phyloP scores from a whole-genome alignment of 768 basidiomycete species.

The Kwoniella sp. region DNA sequence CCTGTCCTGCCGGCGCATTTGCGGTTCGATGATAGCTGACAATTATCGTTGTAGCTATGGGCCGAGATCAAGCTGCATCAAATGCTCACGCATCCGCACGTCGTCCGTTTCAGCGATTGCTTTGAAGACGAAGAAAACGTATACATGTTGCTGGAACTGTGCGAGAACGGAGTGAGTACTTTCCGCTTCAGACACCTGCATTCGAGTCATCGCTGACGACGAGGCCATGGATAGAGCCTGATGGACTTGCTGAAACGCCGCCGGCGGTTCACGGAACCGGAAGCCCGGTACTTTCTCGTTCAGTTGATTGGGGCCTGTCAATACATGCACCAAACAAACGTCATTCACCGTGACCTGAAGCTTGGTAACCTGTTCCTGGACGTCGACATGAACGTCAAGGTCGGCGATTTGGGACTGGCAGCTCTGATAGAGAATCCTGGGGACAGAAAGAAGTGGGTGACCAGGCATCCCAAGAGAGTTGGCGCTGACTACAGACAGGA shows the following conservation, averaged over 20 bases:
- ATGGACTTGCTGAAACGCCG: constrained; percentile 75
- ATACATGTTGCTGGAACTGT: constrained; percentile 94
- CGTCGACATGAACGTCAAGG: constrained; percentile 84
- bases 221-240: constrained; percentile 40
- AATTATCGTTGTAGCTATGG: constrained; percentile 62
- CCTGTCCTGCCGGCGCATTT: not conserved
- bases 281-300: constrained; percentile 85
- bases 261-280: constrained; percentile 82
- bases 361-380: constrained; percentile 93
- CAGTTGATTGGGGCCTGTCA: constrained; percentile 93
- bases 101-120: constrained; percentile 85
- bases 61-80: constrained; percentile 98
- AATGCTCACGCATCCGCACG: constrained; percentile 83
- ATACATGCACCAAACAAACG: constrained; percentile 94
- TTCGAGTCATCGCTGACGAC: constrained; percentile 5
- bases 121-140: constrained; percentile 95
- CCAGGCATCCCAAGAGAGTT: not conserved
- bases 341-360: constrained; percentile 97
- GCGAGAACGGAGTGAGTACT: constrained; percentile 64
- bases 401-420: constrained; percentile 95
- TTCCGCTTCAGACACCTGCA: not conserved
- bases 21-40: constrained; percentile 1
- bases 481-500: constrained; percentile 52
- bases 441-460: constrained; percentile 78
- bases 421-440: constrained; percentile 94